phyloP scores from a whole-genome alignment of 2,329 filamentous ascomycete species.

The Fusarium decemcellulare region DNA sequence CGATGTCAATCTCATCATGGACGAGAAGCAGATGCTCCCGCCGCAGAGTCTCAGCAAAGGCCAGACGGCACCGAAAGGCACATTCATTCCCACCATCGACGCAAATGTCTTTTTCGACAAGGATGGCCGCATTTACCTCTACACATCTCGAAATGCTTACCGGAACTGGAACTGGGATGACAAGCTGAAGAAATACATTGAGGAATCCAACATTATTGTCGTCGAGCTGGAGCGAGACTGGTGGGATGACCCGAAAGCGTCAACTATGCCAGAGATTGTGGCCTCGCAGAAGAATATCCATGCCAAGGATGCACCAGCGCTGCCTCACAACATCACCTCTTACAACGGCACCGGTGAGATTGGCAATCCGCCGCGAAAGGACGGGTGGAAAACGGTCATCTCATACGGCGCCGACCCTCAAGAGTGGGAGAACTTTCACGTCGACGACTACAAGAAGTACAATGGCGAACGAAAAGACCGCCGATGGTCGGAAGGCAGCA shows the following conservation, averaged over 20 bases:
- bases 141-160: slow-evolving; percentile 53
- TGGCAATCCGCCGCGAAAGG: slow-evolving; percentile 51
- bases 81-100: slow-evolving; percentile 59
- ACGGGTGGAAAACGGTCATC: slow-evolving; percentile 55
- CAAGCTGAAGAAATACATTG: slow-evolving; percentile 52
- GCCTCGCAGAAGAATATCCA: slow-evolving; percentile 48
- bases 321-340: slow-evolving; percentile 49
- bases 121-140: slow-evolving; percentile 54
- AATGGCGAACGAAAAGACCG: slow-evolving; percentile 54
- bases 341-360: slow-evolving; percentile 55
- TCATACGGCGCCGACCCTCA: slow-evolving; percentile 53
- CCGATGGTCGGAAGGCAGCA: slow-evolving; percentile 55
- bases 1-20: slow-evolving; percentile 56
- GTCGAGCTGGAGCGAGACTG: slow-evolving; percentile 52
- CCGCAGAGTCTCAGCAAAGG: slow-evolving; percentile 48
- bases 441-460: slow-evolving; percentile 51
- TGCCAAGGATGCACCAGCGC: slow-evolving; percentile 41
- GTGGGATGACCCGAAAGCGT: slow-evolving; percentile 53
- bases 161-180: slow-evolving; percentile 56
- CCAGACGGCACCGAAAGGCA: slow-evolving; percentile 50
- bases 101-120: slow-evolving; percentile 63
- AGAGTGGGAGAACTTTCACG: slow-evolving; percentile 54
- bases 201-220: slow-evolving; percentile 56
- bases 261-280: slow-evolving; percentile 52
- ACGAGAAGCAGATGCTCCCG: slow-evolving; percentile 52